Evolutionary conservation across 306 rosid genomes (phyloP).

Genomic region (Urtica urens): DNA sequence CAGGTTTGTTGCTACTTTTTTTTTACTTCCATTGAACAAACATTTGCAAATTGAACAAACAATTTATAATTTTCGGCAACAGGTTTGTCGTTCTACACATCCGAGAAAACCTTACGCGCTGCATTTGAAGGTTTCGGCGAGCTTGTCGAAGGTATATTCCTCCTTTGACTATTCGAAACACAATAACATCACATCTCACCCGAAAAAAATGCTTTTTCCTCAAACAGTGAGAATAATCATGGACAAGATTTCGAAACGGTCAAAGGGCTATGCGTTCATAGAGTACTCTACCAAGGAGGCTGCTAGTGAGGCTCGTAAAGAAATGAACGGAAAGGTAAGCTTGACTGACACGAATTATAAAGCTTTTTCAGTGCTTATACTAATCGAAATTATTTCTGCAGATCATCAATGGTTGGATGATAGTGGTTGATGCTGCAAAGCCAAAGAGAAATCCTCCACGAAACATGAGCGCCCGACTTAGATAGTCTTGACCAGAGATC

Average conservation of each 20-base stretch:
- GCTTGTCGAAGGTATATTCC: constrained; percentile 60
- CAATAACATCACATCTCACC: constrained; percentile 16
- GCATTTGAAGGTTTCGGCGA: constrained; percentile 81
- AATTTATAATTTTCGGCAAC: constrained; percentile 9
- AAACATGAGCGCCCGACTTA: constrained; percentile 22
- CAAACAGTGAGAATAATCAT: constrained; percentile 61
- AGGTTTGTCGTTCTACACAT: constrained; percentile 58
- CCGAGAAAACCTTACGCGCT: constrained; percentile 73
- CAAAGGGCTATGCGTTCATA: constrained; percentile 87
- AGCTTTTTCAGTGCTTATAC: background rate
- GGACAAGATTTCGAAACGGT: constrained; percentile 89
- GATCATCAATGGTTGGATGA: constrained; percentile 96
- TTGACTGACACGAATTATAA: background rate
- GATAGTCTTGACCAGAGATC: constrained; percentile 21
- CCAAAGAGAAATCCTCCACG: constrained; percentile 33
- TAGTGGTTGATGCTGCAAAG: constrained; percentile 82
- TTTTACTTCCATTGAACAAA: background rate
- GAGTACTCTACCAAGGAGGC: constrained; percentile 82
- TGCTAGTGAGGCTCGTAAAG: constrained; percentile 69
- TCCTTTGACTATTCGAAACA: background rate
- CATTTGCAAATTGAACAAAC: too few relatives aligned
- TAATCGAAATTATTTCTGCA: constrained; percentile 15
- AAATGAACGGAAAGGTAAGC: constrained; percentile 88
- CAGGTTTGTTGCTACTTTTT: constrained; percentile 23
- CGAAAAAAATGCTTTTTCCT: too few relatives aligned